phyloP scores from a whole-genome alignment of 148 eudicot species.

The Rhododendron griersonianum region DNA sequence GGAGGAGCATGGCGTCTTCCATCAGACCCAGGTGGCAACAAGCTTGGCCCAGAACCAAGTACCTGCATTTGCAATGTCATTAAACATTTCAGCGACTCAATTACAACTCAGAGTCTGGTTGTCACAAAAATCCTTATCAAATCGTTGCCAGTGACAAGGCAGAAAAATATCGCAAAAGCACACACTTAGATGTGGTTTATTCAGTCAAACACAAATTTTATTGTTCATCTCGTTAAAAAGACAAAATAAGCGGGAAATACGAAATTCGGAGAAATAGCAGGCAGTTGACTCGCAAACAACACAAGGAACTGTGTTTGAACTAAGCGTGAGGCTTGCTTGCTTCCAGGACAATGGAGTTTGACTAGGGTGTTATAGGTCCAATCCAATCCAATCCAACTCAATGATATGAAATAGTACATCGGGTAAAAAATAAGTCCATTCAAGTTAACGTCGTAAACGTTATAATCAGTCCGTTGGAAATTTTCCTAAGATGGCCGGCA shows the following conservation, averaged over 20 bases:
- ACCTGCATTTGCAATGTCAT: conserved; percentile 34
- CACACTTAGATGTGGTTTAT: neutral
- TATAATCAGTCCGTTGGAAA: neutral
- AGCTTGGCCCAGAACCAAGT: conserved; percentile 87
- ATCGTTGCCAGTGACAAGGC: neutral
- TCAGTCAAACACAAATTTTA: neutral
- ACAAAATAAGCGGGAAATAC: neutral
- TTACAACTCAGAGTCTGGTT: neutral
- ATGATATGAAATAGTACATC: neutral
- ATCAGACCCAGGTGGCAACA: conserved; percentile 87
- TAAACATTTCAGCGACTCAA: conserved; percentile 11
- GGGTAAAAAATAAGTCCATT: neutral
- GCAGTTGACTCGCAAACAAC: conserved; percentile 21
- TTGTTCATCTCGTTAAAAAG: neutral
- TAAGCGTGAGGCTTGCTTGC: neutral
- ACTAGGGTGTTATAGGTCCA: neutral
- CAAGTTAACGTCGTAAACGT: neutral
- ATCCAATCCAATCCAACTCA: neutral
- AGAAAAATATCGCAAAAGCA: neutral
- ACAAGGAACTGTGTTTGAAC: conserved; percentile 28
- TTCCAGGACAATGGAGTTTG: neutral
- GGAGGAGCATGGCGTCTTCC: conserved; percentile 94
- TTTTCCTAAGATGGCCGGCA: neutral
- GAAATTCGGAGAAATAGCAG: conserved; percentile 14
- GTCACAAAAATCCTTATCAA: neutral